Percentiles rank a stretch among this genome's conserved stretches.
phyloP scores from a whole-genome alignment of 441 rosid species.

The Eruca vesicaria region DNA sequence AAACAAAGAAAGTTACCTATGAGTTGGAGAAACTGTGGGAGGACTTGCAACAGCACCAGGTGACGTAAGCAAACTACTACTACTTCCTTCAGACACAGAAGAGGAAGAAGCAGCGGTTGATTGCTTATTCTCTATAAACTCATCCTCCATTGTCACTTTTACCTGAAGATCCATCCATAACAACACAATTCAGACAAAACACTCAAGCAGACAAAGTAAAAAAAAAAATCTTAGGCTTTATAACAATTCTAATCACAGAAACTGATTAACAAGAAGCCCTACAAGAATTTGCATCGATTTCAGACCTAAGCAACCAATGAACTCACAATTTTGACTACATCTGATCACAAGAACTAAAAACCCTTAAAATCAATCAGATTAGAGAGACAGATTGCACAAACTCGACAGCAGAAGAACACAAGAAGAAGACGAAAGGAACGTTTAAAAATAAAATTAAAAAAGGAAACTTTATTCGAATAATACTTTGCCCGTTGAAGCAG shows the following conservation, averaged over 20 bases:
- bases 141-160: conserved; percentile 48
- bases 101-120: conserved; percentile 48
- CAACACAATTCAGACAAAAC: not conserved
- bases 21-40: conserved; percentile 60
- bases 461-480: not conserved
- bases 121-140: conserved; percentile 83
- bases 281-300: not conserved
- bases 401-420: conserved; percentile 10
- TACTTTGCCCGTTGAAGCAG: not conserved
- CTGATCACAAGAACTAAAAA: conserved; percentile 35
- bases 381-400: conserved; percentile 26
- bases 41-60: conserved; percentile 61
- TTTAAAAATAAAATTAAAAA: conserved; percentile 8
- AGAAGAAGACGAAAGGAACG: conserved; percentile 29
- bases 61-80: conserved; percentile 59
- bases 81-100: conserved; percentile 65
- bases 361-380: conserved; percentile 26
- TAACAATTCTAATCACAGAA: conserved; percentile 14
- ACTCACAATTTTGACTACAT: conserved; percentile 24
- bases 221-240: conserved; percentile 50
- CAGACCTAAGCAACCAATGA: not conserved
- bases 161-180: conserved; percentile 11
- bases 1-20: conserved; percentile 44
- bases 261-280: not conserved
- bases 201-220: conserved; percentile 16